Evolutionary conservation across 108 stramenopile genomes (phyloP).

Genomic region (Skeletonema grethae): DNA sequence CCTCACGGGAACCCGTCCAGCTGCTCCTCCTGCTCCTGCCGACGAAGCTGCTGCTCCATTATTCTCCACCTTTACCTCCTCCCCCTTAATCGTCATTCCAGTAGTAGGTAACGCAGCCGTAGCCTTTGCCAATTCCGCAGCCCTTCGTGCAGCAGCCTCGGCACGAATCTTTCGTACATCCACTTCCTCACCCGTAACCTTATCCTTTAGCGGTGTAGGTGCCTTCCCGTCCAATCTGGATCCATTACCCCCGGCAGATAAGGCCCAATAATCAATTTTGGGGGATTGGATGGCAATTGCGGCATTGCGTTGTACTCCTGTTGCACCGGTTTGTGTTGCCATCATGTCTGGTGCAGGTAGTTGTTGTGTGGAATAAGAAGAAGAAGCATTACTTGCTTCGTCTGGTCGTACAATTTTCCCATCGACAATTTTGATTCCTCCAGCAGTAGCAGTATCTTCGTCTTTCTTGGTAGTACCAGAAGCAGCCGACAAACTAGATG

Average conservation of each 20-base stretch:
- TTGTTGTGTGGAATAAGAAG: conserved; percentile 17
- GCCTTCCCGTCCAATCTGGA: conserved; percentile 83
- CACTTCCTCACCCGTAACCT: conserved; percentile 66
- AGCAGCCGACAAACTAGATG: conserved; percentile 42
- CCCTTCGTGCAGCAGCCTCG: conserved; percentile 72
- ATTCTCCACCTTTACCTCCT: conserved; percentile 36
- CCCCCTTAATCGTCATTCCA: conserved; percentile 54
- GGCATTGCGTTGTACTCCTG: conserved; percentile 87
- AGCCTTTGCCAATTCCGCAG: conserved; percentile 53
- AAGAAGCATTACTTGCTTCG: conserved; percentile 2
- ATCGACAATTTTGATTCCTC: conserved; percentile 74
- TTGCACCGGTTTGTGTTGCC: conserved; percentile 74
- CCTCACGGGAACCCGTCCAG: conserved; percentile 41
- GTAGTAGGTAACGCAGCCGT: conserved; percentile 50
- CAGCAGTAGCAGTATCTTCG: conserved; percentile 24
- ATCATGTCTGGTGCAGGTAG: conserved; percentile 45
- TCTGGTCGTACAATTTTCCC: conserved; percentile 70
- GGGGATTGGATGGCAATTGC: conserved; percentile 77
- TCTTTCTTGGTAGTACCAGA: conserved; percentile 8
- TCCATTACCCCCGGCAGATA: conserved; percentile 80
- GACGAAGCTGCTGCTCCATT: background rate
- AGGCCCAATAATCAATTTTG: conserved; percentile 85
- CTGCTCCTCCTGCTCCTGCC: background rate
- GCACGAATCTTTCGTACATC: conserved; percentile 78
- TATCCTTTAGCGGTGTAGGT: conserved; percentile 71